phyloP scores from a whole-genome alignment of 768 basidiomycete species.

The Boletus speciosus region DNA sequence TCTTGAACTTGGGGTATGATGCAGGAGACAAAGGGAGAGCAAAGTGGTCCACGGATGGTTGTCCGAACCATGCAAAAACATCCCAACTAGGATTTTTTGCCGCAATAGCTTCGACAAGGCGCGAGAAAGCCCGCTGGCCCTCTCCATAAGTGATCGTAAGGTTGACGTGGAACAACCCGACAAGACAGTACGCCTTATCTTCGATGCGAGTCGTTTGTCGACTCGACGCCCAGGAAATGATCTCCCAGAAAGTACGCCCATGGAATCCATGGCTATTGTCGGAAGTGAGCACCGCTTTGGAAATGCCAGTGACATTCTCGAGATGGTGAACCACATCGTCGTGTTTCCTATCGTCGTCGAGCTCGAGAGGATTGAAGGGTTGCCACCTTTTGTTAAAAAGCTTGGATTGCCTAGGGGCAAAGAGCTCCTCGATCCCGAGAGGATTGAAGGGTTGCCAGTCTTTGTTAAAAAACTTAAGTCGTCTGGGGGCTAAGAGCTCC shows the following conservation, averaged over 20 bases:
- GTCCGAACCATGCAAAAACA: conserved; percentile 15
- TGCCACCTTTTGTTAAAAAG: too few species aligned
- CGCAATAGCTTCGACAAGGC: conserved; percentile 12
- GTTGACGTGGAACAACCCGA: conserved; percentile 16
- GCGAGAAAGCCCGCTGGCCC: conserved; percentile 17
- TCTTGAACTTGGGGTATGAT: conserved; percentile 9
- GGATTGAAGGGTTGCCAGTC: conserved; percentile 8
- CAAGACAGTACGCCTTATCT: conserved; percentile 21
- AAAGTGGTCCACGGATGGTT: conserved; percentile 7
- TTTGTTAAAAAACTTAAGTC: conserved; percentile 16
- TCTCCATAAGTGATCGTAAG: conserved; percentile 22
- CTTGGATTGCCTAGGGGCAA: too few species aligned
- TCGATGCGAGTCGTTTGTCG: conserved; percentile 21
- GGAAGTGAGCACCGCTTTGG: background rate
- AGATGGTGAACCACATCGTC: background rate
- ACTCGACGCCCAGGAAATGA: conserved; percentile 21
- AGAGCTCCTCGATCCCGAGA: background rate
- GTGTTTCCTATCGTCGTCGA: background rate
- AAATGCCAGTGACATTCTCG: conserved; percentile 1
- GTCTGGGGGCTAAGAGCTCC: conserved; percentile 17
- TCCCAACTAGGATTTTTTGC: conserved; percentile 2
- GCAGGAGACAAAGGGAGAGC: conserved; percentile 12
- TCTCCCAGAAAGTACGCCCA: conserved; percentile 4
- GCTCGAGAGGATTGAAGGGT: too few species aligned
- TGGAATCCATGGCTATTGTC: background rate